phyloP scores from a whole-genome alignment of 768 basidiomycete species.

The Tulasnella sp. region DNA sequence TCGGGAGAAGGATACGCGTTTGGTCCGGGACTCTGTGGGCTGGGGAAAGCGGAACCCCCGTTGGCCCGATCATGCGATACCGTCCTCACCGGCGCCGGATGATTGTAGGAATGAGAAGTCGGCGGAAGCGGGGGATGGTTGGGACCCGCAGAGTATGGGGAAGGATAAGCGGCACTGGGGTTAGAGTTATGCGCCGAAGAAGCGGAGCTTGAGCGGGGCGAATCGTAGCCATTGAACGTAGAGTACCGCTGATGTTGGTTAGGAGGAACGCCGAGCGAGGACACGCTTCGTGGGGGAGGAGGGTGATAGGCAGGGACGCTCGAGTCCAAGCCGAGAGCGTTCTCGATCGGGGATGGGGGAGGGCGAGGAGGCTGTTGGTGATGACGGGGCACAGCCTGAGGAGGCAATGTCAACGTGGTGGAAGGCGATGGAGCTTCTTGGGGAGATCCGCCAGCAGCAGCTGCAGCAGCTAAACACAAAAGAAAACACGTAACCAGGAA shows the following conservation, averaged over 20 bases:
- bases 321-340: constrained; percentile 7
- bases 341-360: constrained; percentile 10
- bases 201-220: constrained; percentile 37
- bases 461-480: neutral
- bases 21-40: constrained; percentile 7
- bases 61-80: constrained; percentile 14
- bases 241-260: neutral
- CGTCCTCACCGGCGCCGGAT: constrained; percentile 25
- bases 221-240: constrained; percentile 17
- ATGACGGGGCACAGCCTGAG: constrained; percentile 12
- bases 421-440: constrained; percentile 7
- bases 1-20: constrained; percentile 8
- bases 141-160: constrained; percentile 39
- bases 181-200: constrained; percentile 43
- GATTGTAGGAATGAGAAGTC: constrained; percentile 28
- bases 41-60: constrained; percentile 6
- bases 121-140: constrained; percentile 35
- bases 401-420: constrained; percentile 14
- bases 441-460: neutral
- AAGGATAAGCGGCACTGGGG: constrained; percentile 36
- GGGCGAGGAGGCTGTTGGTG: constrained; percentile 7
- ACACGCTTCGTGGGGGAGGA: neutral
- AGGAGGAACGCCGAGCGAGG: neutral
- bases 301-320: neutral
- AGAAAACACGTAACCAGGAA: neutral